Evolutionary conservation across 139 green algal species (phyloP), one percentile per base, ranked within the genome.

Genomic region (Mesostigma viride): DNA sequence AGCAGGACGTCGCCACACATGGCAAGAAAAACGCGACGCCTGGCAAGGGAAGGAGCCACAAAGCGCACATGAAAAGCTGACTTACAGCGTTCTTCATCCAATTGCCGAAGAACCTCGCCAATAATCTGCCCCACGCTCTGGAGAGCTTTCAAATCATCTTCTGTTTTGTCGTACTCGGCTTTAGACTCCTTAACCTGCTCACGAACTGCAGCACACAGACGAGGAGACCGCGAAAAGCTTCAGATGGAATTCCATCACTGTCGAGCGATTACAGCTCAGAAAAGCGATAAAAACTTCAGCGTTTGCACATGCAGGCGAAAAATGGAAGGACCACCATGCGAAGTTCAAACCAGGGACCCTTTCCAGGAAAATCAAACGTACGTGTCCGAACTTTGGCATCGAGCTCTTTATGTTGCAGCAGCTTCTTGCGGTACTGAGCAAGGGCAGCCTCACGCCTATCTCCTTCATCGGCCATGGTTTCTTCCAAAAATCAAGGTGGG

Each of bases 101-200:
- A 77, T 79, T 99, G 94, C 1, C 91, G 62, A 31, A 99, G 83
- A 31, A 98, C 94, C 77, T 99, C 94, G 1, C 93, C 94, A 31
- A 99, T 97, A 64, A 99, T 99, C 70, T 99, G 94, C 26, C 94
- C 94, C 3, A 99, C 94, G 70, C 89, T 96, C 72, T 99, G 94
- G 70, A 99, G 77, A 6, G 92, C 90, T 62, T 96, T 96, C 3
- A 99, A 77, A 64, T 99, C 94, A 35, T 97, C 91, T 80, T 99
- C 94, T n/a, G 93, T 98, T 79, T 98, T 97, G 71, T 99, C 94
- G 74, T 92, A 97, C 3, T 95, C 85, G 70, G 86, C 89, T 60
- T 93, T 89, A 1, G 87, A 65, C 36, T 84, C 80, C 75, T 90
- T 92, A 0, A 96, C 83, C 17, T 86, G 70, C 1, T 94, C 84